A percentile compares a stretch with the other conserved stretches of the same genome.
These are phyloP conservation scores for Caryopteris hybrid DNA, from an alignment of 305 asterid species.

Conservation along the genomic window DNA sequence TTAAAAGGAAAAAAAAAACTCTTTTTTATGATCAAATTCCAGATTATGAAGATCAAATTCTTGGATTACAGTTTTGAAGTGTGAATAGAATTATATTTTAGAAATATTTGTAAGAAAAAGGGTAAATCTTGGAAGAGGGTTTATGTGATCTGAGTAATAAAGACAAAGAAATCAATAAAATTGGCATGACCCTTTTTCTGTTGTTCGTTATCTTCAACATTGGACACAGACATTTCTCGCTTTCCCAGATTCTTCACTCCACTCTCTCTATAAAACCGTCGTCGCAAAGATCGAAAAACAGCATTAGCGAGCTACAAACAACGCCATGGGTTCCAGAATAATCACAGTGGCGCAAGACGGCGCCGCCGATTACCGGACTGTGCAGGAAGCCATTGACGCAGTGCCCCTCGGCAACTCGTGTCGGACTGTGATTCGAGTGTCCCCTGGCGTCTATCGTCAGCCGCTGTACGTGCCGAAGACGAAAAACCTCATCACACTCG, in stretches of 20 bases:
- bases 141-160: background rate
- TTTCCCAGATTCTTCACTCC: slow-evolving; percentile 16
- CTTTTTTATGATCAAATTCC: no score
- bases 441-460: slow-evolving; percentile 76
- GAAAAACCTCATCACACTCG: slow-evolving; percentile 74
- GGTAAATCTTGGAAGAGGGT: background rate
- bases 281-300: background rate
- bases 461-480: slow-evolving; percentile 88
- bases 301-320: background rate
- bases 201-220: slow-evolving; percentile 15
- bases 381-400: slow-evolving; percentile 93
- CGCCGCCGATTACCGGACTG: slow-evolving; percentile 54
- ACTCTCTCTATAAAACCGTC: slow-evolving; percentile 2
- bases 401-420: slow-evolving; percentile 71
- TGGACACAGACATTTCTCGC: background rate
- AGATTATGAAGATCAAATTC: no score
- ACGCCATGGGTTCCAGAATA: slow-evolving; percentile 31
- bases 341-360: slow-evolving; percentile 76
- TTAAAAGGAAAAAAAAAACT: no score
- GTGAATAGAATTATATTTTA: no score
- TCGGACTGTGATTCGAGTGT: slow-evolving; percentile 68
- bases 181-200: background rate
- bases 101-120: no score
- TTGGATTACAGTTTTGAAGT: no score
- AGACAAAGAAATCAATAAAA: background rate